Base-by-base conservation (phyloP, 805 yeast genomes). In the Candida gorgasii region DNA sequence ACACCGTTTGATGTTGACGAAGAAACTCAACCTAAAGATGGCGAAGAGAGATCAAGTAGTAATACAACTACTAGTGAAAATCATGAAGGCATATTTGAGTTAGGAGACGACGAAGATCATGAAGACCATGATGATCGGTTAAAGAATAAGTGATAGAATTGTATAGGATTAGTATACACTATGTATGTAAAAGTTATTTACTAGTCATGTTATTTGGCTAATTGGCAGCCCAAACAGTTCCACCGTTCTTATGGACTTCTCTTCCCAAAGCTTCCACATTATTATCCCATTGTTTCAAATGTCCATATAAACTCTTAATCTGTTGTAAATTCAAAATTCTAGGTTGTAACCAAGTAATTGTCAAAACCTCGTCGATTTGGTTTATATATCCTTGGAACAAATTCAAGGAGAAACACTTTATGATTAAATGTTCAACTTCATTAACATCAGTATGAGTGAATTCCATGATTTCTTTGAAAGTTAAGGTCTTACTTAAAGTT, bases 271-370 rank as follows among this genome's bases (percentile, higher is more conserved):
- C 72, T 28, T 75, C 73, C 18, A 92, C 97, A 53, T 82, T 82
- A 42, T 63, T 61, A 53, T 86, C 84, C 99, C 99, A 93, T 39
- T 72, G 74, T 19, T 73, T 72, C 58, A 93, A 76, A 54, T 86
- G 85, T 40, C 75, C 73, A 50, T 81, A 80, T 86, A 93, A 88
- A 33, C 75, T 74, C 44, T 73, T 77, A 45, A 92, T 85, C 72
- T 93, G 99, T 33, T 78, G 79, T 49, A 72, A 73, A 57, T 88
- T 88, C 76, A 93, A 84, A 42, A 89, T 87, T 57, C 98, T 78
- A 45, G 99, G 98, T 72, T 93, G 98, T 48, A 92, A 84, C 99
- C 99, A 93, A 19, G 86, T 81, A 36, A 93, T 82, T 24, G 84
- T 81, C 43, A 93, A 86, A 11, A 84, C 69, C 61, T 84, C 79